These are phyloP conservation scores for Chrysopogon serrulatus DNA, from an alignment of 176 grass and related monocot species.

Conservation along the genomic window DNA sequence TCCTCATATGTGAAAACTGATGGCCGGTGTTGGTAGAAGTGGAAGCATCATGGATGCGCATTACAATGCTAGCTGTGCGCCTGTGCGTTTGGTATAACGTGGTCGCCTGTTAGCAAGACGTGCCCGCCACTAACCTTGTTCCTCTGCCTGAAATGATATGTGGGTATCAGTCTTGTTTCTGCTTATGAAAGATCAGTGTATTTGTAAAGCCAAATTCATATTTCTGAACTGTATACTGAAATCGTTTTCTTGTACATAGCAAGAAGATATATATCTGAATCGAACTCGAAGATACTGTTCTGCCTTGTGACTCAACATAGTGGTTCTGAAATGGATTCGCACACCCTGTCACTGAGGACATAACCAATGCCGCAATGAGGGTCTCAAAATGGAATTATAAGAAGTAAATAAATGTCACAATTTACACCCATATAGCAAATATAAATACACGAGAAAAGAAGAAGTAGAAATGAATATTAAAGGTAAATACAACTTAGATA, in stretches of 20 bases:
- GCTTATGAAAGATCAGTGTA: background rate
- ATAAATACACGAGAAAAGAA: background rate
- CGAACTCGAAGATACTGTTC: background rate
- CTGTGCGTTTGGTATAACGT: constrained; percentile 2
- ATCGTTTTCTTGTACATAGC: background rate
- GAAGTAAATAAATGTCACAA: constrained; percentile 1
- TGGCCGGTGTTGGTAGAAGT: background rate
- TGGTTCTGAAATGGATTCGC: background rate
- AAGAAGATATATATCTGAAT: background rate
- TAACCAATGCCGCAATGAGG: background rate
- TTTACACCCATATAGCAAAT: background rate
- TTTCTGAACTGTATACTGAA: background rate
- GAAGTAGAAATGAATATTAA: background rate
- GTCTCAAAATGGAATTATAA: constrained; percentile 3
- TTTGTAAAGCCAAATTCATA: background rate
- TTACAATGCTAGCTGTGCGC: background rate
- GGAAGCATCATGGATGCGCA: background rate
- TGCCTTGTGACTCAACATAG: background rate
- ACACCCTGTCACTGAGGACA: background rate
- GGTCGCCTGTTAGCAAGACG: background rate
- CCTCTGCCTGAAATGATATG: background rate
- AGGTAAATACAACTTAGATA: background rate
- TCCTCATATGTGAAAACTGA: background rate
- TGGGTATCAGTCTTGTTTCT: background rate
- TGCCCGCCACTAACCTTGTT: background rate